Evolutionary conservation across 2,329 filamentous ascomycete genomes (phyloP), one percentile per base, ranked within the genome.

Genomic region (Talaromyces pinophilus): DNA sequence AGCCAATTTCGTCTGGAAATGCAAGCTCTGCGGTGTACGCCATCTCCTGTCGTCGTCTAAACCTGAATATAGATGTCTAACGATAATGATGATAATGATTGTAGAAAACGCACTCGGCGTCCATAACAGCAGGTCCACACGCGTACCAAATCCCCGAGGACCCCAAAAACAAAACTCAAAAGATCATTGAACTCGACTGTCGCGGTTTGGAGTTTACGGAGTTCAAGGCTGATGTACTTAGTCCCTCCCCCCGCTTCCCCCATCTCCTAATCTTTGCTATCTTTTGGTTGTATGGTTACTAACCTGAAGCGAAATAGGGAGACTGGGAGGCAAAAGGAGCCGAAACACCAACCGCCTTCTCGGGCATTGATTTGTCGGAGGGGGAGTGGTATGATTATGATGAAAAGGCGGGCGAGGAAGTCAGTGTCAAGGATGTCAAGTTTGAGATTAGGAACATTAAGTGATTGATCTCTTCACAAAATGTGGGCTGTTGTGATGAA

Each of bases 1-100:
- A 79, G 95, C 95, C 68, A 98, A 98, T 80, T 99, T 99, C 79
- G 95, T 99, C n/a, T 99, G 95, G 94, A 93, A 89, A 79, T 99
- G 95, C 86, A 97, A 96, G 81, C 94, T 95, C 77, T 99, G 95
- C 88, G 96, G 95, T 87, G 93, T 95, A 71, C 19, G 54, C 22
- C n/a, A 35, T 38, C n/a, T 38, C 33, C 15, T 8, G n/a, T 55
- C 25, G 22, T 19, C 17, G 3, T 44, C 42, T 44, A 8, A n/a
- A 44, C 2, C 17, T n/a, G 42, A 46, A 19, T 25, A 2, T 8
- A 6, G 22, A 25, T 17, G 22, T 17, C 48, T 52, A 30, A 52
- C 11, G 5, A 30, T 17, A 11, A 52, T 15, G 35, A 25, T 25
- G 25, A 25, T 25, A 25, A 35, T 11, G 33, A 35, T 35, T 2